Evolutionary conservation across 2,329 filamentous ascomycete genomes (phyloP), one percentile per base, ranked within the genome.

Genomic region (Penicillium nordicum): DNA sequence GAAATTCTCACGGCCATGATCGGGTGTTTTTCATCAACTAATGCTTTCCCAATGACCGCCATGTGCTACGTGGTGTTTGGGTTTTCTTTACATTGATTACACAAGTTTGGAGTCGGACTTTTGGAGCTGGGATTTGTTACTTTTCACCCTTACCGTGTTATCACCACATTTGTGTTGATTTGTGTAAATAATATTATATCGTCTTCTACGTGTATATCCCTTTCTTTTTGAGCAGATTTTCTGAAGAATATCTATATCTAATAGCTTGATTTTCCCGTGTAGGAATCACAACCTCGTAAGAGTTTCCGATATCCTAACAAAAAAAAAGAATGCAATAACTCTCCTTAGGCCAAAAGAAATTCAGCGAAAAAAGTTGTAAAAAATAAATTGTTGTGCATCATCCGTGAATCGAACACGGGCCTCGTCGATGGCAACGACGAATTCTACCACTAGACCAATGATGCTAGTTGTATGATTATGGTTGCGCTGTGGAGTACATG

Each of bases 331-430:
- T 21, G 21, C 21, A 23, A 21, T 4, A 1, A 6, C 18, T 42
- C 21, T 41, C 21, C 4, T 7, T 29, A 12, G 1, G 9, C 23
- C 5, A 16, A 36, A 32, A 34, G 42, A 16, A 32, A 21, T 34
- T 25, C 8, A 11, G 23, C 18, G 50, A 46, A 60, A 38, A 49
- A 48, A 23, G 9, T 21, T 3, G 16, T 42, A 57, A 63, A 63
- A 32, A 59, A 59, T 18, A 61, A 62, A 67, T 49, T 52, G 4
- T 1, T 52, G 32, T 75, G 73, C 74, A 76, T 75, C 72, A 73
- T 75, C 74, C 74, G 74, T 73, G 74, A 76, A 76, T 76, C 73
- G 74, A 76, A 76, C 74, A 73, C 73, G 74, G 73, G 73, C 72
- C 74, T 75, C 73, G 67, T 76, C 74, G 74, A 76, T 75, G 69